phyloP scores from a whole-genome alignment of 768 basidiomycete species.

The Hygrophorus russula region DNA sequence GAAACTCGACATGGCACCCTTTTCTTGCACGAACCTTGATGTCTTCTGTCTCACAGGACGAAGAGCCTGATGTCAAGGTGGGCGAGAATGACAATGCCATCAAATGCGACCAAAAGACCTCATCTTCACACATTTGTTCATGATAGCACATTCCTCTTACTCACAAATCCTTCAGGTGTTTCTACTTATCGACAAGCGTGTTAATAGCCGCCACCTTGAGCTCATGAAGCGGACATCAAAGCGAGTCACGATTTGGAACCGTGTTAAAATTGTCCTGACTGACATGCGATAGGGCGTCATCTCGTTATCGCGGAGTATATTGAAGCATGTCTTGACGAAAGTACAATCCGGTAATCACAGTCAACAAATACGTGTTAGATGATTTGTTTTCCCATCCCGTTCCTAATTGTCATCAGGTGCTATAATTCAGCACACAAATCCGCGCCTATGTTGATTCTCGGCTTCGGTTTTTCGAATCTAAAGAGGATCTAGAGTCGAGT shows the following conservation, averaged over 20 bases:
- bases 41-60: conserved; percentile 23
- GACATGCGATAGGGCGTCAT: conserved; percentile 60
- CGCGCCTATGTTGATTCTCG: background rate
- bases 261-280: too few relatives aligned
- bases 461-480: background rate
- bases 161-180: conserved; percentile 41
- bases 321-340: conserved; percentile 70
- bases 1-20: conserved; percentile 77
- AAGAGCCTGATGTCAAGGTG: conserved; percentile 41
- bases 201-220: conserved; percentile 58
- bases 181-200: conserved; percentile 85
- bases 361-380: too few relatives aligned
- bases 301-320: conserved; percentile 74
- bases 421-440: background rate
- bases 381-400: too few relatives aligned
- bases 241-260: conserved; percentile 37
- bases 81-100: conserved; percentile 57
- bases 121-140: conserved; percentile 76
- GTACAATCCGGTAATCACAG: too few relatives aligned
- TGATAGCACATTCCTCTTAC: conserved; percentile 1
- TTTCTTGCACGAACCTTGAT: conserved; percentile 70
- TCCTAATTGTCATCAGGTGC: too few relatives aligned
- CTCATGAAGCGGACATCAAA: conserved; percentile 62
- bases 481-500: too few relatives aligned
- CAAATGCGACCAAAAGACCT: conserved; percentile 68